Conservation (phyloP, 2,329 filamentous ascomycete genomes). For the Aspergillus latus region DNA sequence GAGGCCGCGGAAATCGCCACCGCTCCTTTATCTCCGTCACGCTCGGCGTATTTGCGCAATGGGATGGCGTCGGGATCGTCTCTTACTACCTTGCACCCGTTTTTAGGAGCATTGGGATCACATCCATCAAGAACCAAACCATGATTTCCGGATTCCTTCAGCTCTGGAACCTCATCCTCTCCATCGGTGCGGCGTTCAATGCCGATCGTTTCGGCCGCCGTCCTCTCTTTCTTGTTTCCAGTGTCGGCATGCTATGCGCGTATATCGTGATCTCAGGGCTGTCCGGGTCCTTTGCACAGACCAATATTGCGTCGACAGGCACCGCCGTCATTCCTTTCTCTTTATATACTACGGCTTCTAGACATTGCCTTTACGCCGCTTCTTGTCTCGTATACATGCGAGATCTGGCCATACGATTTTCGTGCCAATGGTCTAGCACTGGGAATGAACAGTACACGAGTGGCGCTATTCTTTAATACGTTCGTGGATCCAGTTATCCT, state of each 20-base stretch:
- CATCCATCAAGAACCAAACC: neutral
- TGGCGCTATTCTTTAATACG: slow-evolving; percentile 23
- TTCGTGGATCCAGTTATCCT: slow-evolving; percentile 39
- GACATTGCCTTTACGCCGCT: slow-evolving; percentile 61
- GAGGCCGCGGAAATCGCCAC: neutral
- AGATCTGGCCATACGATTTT: slow-evolving; percentile 59
- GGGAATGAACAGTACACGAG: slow-evolving; percentile 26
- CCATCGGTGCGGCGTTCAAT: neutral
- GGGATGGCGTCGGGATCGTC: neutral
- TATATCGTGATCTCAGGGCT: slow-evolving; percentile 26
- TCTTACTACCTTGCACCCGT: slow-evolving; percentile 1
- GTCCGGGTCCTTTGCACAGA: slow-evolving; percentile 23
- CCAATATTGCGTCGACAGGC: slow-evolving; percentile 11
- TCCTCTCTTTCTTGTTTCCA: slow-evolving; percentile 9
- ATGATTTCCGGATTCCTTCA: slow-evolving; percentile 2
- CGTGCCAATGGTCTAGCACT: slow-evolving; percentile 39
- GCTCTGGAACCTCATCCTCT: neutral
- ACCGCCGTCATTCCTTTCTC: slow-evolving; percentile 55
- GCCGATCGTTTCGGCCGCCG: slow-evolving; percentile 2
- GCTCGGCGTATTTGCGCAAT: neutral
- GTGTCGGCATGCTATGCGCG: slow-evolving; percentile 26
- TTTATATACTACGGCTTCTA: slow-evolving; percentile 62
- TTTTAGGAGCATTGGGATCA: neutral
- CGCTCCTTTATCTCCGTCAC: neutral
- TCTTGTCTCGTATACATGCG: slow-evolving; percentile 56